phyloP scores from a whole-genome alignment of 208 protist genomes.

The Angomonas deanei region DNA sequence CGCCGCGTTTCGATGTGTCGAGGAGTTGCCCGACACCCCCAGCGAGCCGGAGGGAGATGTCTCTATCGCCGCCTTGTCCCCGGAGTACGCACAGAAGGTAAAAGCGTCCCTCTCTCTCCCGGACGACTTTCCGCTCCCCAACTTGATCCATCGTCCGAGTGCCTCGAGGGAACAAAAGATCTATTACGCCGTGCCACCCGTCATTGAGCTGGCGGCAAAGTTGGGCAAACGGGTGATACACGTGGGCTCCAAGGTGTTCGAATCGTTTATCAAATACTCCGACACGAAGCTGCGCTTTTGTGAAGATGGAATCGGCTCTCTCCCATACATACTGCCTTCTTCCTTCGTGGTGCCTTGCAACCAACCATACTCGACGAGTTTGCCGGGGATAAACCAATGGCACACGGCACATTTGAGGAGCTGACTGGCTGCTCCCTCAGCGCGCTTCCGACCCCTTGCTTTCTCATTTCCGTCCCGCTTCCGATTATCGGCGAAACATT shows the following conservation, averaged over 20 bases:
- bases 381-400: constrained; percentile 24
- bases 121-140: constrained; percentile 46
- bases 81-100: background rate
- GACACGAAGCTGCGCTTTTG: constrained; percentile 76
- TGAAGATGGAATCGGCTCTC: constrained; percentile 50
- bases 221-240: constrained; percentile 63
- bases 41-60: constrained; percentile 8
- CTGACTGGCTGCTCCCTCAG: constrained; percentile 14
- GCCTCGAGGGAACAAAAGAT: constrained; percentile 66
- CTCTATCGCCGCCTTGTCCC: background rate
- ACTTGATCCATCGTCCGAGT: constrained; percentile 60
- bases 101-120: constrained; percentile 39
- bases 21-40: constrained; percentile 30
- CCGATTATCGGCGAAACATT: constrained; percentile 32
- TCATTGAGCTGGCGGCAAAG: constrained; percentile 34
- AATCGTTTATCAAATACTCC: constrained; percentile 75
- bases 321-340: constrained; percentile 41
- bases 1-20: constrained; percentile 80
- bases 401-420: constrained; percentile 27
- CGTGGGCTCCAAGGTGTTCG: constrained; percentile 81
- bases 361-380: constrained; percentile 43
- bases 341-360: constrained; percentile 37
- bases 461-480: constrained; percentile 44
- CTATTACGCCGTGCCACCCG: constrained; percentile 59
- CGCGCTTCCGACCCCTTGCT: constrained; percentile 32